Percentiles rank a stretch among this genome's conserved stretches.
phyloP scores from a whole-genome alignment of 306 rosid species.

The Prunus padus region DNA sequence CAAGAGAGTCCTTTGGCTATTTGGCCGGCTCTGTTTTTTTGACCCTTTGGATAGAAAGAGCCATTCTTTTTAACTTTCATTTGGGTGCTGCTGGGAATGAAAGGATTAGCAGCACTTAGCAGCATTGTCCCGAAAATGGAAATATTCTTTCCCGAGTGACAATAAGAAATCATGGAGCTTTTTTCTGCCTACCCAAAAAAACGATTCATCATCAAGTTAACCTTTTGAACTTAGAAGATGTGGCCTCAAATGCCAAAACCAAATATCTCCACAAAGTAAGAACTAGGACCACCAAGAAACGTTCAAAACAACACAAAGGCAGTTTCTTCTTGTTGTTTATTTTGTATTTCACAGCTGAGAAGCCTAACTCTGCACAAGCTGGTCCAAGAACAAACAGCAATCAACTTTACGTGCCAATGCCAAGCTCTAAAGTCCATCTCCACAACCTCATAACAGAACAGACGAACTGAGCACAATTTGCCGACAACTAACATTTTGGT shows the following conservation, averaged over 20 bases:
- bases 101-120: too few species aligned
- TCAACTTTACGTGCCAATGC: not conserved
- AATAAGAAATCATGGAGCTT: too few species aligned
- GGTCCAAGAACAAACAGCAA: slow-evolving; percentile 10
- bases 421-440: not conserved
- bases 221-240: not conserved
- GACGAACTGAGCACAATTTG: slow-evolving; percentile 1
- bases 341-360: not conserved
- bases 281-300: slow-evolving; percentile 9
- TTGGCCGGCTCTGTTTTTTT: too few species aligned
- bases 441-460: not conserved
- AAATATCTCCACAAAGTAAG: slow-evolving; percentile 5
- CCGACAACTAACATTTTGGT: not conserved
- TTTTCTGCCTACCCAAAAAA: too few species aligned
- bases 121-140: too few species aligned
- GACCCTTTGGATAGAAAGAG: too few species aligned
- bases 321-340: not conserved
- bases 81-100: too few species aligned
- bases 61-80: too few species aligned
- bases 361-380: slow-evolving; percentile 1
- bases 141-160: too few species aligned
- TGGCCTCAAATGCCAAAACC: not conserved
- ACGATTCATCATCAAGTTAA: not conserved
- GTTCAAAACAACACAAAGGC: not conserved
- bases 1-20: too few species aligned